These are phyloP conservation scores for Allium fistulosum DNA, from an alignment of 106 monocot genomes.

Conservation along the genomic window DNA sequence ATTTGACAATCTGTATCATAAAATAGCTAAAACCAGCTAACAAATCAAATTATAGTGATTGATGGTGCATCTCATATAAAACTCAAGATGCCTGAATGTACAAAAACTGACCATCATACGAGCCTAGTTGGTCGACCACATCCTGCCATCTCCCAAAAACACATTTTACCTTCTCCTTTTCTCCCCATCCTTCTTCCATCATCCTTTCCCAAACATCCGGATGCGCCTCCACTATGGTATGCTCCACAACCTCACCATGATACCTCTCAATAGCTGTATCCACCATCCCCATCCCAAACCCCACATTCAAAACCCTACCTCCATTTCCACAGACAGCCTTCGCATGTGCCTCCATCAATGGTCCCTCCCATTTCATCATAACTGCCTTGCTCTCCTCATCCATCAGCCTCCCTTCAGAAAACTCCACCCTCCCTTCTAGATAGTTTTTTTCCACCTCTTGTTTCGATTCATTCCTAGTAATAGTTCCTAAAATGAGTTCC, in stretches of 20 bases:
- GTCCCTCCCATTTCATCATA: constrained; percentile 97
- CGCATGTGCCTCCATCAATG: constrained; percentile 96
- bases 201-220: constrained; percentile 83
- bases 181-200: constrained; percentile 68
- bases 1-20: too few relatives aligned
- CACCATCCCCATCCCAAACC: constrained; percentile 96
- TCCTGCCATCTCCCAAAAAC: constrained; percentile 94
- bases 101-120: constrained; percentile 72
- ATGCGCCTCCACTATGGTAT: constrained; percentile 93
- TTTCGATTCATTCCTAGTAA: constrained; percentile 18
- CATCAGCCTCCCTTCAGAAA: constrained; percentile 68
- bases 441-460: constrained; percentile 14
- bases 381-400: constrained; percentile 93
- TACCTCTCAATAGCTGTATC: constrained; percentile 84
- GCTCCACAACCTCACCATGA: constrained; percentile 37
- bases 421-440: constrained; percentile 58
- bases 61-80: too few relatives aligned
- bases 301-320: constrained; percentile 58
- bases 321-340: constrained; percentile 60
- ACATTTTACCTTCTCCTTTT: constrained; percentile 90
- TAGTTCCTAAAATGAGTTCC: constrained; percentile 70
- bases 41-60: too few relatives aligned
- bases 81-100: too few relatives aligned
- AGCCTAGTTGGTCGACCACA: constrained; percentile 66
- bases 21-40: too few relatives aligned